Evolutionary conservation across 129 eudicot genomes (phyloP).

Genomic region (Oenanthe sinensis): DNA sequence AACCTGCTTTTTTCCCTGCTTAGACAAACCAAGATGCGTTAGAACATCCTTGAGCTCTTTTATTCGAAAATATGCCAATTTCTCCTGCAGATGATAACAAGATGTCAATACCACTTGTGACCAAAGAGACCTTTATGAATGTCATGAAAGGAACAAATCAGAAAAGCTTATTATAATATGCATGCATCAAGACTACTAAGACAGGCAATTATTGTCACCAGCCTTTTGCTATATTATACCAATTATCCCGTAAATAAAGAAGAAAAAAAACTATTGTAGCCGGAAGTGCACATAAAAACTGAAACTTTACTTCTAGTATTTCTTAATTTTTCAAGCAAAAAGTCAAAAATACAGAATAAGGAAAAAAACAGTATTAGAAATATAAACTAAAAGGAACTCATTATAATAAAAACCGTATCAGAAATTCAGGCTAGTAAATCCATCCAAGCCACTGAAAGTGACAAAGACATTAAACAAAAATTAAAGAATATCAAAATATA

Average conservation of each 20-base stretch:
- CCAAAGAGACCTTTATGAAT: neutral
- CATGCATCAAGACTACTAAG: neutral
- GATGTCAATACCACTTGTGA: constrained; percentile 7
- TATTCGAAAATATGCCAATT: constrained; percentile 77
- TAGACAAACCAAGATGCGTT: constrained; percentile 77
- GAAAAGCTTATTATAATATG: neutral
- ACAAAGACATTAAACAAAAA: neutral
- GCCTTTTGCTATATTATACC: neutral
- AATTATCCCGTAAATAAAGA: neutral
- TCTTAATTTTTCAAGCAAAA: neutral
- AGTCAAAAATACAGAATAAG: neutral
- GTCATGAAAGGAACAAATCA: neutral
- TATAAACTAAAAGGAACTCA: neutral
- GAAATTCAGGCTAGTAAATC: neutral
- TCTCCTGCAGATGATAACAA: constrained; percentile 44
- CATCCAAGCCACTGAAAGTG: neutral
- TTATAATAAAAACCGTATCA: neutral
- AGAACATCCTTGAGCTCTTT: constrained; percentile 97
- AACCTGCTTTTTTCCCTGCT: constrained; percentile 99
- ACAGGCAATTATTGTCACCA: neutral
- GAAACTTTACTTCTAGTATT: neutral
- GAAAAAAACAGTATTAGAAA: neutral
- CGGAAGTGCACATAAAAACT: neutral
- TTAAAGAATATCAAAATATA: neutral
- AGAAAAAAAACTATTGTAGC: neutral